Evolutionary conservation across 2,329 filamentous ascomycete species (phyloP), one percentile per base, ranked within the genome.

Genomic region (Diaporthe destruens): DNA sequence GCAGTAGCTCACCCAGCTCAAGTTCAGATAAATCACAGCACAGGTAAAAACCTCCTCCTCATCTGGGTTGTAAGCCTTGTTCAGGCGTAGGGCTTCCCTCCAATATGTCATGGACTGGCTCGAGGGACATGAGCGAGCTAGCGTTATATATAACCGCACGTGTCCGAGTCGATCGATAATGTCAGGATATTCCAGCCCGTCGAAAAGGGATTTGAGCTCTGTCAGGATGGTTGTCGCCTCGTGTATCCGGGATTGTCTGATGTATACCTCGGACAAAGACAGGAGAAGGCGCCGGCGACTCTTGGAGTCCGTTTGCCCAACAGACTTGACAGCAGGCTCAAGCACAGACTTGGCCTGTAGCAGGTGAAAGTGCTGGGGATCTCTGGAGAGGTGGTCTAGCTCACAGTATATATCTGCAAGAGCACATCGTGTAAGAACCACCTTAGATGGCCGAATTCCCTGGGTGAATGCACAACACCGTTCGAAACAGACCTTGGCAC

Each of bases 1-100:
- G 32, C 7, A 57, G 34, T 39, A 57, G 34, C 32, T 39, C n/a
- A 57, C 32, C 55, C 55, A 57, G 55, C 55, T 57, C n/a, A 57
- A 57, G 39, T 39, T 57, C 55, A 57, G 34, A 39, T 57, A 57
- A 57, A 57, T 57, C 55, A 57, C 55, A 57, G 32, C 55, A 39
- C 55, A 57, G 34, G 55, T 57, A 39, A 57, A 57, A 23, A 57
- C 32, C 34, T 57, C 55, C 55, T 57, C 55, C 54, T 56, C 54
- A 57, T 23, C 20, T 39, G 55, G 55, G 55, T 57, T 57, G 20
- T 57, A 57, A 57, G 20, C 9, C 55, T 36, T 39, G 9, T 57
- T 57, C 12, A 39, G 34, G 34, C 55, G 55, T 34, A 57, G 55
- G 20, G 55, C 55, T 39, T 57, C 55, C 34, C 34, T 57, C 55